Evolutionary conservation across 306 rosid genomes (phyloP), one percentile per base, ranked within the genome.

Genomic region (Citrullus mucosospermus): DNA sequence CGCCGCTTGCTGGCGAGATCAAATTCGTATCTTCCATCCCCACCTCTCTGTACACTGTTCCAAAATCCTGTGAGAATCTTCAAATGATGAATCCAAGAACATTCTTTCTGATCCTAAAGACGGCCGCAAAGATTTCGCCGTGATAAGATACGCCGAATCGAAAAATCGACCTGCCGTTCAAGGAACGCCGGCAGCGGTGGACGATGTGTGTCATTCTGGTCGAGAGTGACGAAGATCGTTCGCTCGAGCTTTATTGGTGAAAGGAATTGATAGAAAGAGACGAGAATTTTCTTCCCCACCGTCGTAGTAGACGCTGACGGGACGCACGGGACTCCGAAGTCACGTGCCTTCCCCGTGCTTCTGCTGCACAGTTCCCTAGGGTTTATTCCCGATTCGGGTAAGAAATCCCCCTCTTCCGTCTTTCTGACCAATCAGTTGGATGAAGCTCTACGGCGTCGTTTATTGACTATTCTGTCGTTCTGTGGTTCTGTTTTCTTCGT

Each of bases 281-380:
- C 76, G 76, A 25, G 4, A 70, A 44, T 30, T 30, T 48, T 51
- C 39, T 28, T 51, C 25, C 60, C 17, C 43, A 4, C 20, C 61
- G 60, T 73, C 5, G 59, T 51, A 50, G 60, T 50, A 59, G 57
- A 53, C 16, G 54, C 54, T 48, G 34, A 71, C 77, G 60, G 60
- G 60, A 73, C 60, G 77, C 59, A 73, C 77, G 60, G 77, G 60
- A 73, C 77, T 73, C 77, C 76, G 3, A 48, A 34, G 60, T 73
- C 61, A 73, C 77, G 77, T 73, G 77, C 77, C 77, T 30, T 73
- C 77, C 77, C 60, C 46, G 46, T 73, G 77, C 43, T 30, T 68
- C 75, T 50, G 61, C 43, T 51, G 76, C 76, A 46, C 57, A 44
- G 15, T 73, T 71, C 14, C 22, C 76, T 71, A 71, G 76, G 76